Conservation (phyloP, 1,284 basidiomycete genomes). For the Tremellales sp. region DNA sequence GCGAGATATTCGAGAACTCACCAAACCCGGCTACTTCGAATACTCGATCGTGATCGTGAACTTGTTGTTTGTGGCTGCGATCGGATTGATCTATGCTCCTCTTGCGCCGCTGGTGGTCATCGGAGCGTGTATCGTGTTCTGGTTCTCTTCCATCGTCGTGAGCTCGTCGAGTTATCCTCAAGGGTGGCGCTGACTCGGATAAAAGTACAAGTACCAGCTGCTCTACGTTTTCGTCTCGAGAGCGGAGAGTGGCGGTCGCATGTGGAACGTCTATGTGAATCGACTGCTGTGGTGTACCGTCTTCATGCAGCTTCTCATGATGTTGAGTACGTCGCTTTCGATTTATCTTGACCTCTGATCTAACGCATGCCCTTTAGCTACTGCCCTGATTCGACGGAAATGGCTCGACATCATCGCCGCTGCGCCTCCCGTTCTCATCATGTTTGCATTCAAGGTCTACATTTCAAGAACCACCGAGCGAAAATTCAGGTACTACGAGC, state of each 20-base stretch:
- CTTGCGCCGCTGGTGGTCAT: constrained; percentile 75
- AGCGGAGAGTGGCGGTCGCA: constrained; percentile 84
- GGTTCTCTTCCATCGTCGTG: constrained; percentile 53
- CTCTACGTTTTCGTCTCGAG: constrained; percentile 87
- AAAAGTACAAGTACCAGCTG: constrained; percentile 80
- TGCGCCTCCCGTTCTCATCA: constrained; percentile 70
- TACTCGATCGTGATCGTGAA: constrained; percentile 53
- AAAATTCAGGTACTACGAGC: constrained; percentile 67
- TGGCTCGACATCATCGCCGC: constrained; percentile 52
- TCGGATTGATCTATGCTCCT: constrained; percentile 85
- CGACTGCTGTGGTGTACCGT: constrained; percentile 69
- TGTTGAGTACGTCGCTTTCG: constrained; percentile 63
- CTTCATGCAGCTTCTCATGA: constrained; percentile 80
- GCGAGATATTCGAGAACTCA: constrained; percentile 92
- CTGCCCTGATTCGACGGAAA: constrained; percentile 76
- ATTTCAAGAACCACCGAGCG: constrained; percentile 64
- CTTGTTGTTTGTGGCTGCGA: constrained; percentile 76
- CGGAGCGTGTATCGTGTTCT: constrained; percentile 69
- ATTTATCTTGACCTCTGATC: constrained; percentile 5
- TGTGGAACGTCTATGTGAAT: constrained; percentile 91
- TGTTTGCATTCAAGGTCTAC: constrained; percentile 77
- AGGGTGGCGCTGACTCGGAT: constrained; percentile 53
- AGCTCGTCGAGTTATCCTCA: constrained; percentile 65
- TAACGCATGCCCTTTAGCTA: constrained; percentile 54
- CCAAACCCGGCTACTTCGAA: constrained; percentile 88